Base-by-base conservation (phyloP, 768 basidiomycete species). In the Filobasidium floriforme region DNA sequence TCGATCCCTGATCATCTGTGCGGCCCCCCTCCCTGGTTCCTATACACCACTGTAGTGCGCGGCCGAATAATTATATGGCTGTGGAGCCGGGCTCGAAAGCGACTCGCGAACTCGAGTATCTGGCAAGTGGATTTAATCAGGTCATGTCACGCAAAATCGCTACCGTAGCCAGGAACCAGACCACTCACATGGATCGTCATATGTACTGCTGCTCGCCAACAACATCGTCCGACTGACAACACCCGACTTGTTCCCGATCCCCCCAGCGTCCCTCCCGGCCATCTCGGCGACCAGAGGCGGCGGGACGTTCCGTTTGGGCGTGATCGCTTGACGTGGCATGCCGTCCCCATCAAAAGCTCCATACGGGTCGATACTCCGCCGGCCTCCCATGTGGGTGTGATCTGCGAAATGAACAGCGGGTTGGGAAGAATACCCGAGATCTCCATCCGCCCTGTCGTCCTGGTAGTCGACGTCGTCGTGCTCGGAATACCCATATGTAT, bases 111-210 rank as follows among this genome's bases (percentile, higher is more conserved):
- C 24, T 51, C 19, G 19, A 51, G 24, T 12, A 24, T 18, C 24
- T 51, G 32, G 9, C 3, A 37, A 37, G 9, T 37, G 32, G 32
- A 9, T 37, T 4, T 4, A 4, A 9, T 37, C 32, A 37, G 32
- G 32, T 9, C 32, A 9, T 37, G 32, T 37, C 32, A 37, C 32
- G 9, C 9, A 37, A 3, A 37, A 9, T 37, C n/a, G 9, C 32
- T 37, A 37, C 4, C 32, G 3, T 9, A 9, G 32, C 32, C 3
- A 37, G 32, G 32, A 37, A n/a, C n/a, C 32, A 4, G 32, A 37
- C 46, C 29, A 62, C 62, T 63, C 52, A 63, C 62, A 63, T 32
- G 62, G 62, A 55, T 63, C 62, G 18, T 63, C 29, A 37, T 54
- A 63, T 7, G 41, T 24, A 4, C 11, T 29, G 7, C 46, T 22